Conservation (phyloP, 495 filamentous ascomycete species). For the Tuber microsphaerosporum region DNA sequence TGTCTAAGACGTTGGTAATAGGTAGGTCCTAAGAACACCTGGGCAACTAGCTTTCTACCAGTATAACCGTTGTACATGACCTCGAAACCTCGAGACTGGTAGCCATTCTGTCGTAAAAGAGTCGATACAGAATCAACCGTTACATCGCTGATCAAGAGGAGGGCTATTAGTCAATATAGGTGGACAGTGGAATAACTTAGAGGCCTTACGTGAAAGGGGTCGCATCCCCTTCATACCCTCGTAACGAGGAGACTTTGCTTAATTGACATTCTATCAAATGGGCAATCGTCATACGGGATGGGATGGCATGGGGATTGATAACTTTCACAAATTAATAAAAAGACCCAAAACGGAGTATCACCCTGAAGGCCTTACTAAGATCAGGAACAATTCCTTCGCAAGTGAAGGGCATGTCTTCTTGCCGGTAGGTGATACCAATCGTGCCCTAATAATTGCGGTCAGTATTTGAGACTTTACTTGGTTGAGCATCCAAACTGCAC, state of each 20-base stretch:
- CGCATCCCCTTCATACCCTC: constrained; percentile 90
- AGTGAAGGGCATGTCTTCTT: constrained; percentile 98
- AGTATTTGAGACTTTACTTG: neutral
- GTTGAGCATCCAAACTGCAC: constrained; percentile 4
- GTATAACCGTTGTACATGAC: constrained; percentile 99
- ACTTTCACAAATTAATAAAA: constrained; percentile 41
- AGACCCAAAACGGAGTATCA: neutral
- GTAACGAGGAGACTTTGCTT: constrained; percentile 84
- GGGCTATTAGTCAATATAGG: neutral
- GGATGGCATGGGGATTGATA: constrained; percentile 99
- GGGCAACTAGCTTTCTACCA: constrained; percentile 80
- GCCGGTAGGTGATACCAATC: constrained; percentile 93
- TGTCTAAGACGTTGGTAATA: constrained; percentile 98
- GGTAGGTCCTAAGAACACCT: constrained; percentile 94
- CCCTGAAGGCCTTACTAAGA: constrained; percentile 49
- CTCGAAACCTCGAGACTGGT: constrained; percentile 94
- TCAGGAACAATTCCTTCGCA: constrained; percentile 85
- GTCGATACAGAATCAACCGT: constrained; percentile 90
- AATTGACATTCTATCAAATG: constrained; percentile 99
- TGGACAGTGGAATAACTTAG: neutral
- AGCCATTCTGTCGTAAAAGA: constrained; percentile 83
- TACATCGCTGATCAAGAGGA: constrained; percentile 52
- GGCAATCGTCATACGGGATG: constrained; percentile 99
- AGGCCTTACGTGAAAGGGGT: constrained; percentile 71
- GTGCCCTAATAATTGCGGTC: constrained; percentile 53